phyloP scores from a whole-genome alignment of 768 basidiomycete species.

The Psilocybe sp. region DNA sequence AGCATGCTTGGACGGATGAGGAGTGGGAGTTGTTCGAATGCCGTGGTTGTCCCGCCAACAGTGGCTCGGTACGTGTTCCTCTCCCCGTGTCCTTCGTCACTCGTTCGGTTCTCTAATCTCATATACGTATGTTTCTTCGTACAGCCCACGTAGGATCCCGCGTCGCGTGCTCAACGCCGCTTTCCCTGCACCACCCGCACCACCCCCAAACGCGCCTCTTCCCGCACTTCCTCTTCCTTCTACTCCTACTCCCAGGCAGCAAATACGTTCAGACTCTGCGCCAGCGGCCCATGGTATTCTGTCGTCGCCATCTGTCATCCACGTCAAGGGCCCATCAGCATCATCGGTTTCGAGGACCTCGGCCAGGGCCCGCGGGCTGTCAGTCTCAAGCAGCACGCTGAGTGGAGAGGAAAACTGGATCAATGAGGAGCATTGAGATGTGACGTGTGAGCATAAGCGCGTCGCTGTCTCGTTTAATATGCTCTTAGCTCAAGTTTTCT shows the following conservation, averaged over 20 bases:
- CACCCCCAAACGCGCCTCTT: constrained; percentile 39
- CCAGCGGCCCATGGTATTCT: not conserved
- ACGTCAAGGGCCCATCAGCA: not conserved
- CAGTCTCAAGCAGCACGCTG: constrained; percentile 27
- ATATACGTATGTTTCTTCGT: not conserved
- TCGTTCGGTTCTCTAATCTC: not conserved
- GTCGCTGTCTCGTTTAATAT: too few relatives aligned
- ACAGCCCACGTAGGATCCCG: constrained; percentile 38
- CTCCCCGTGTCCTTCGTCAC: not conserved
- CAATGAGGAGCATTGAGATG: constrained; percentile 26
- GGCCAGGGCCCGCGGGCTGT: constrained; percentile 27
- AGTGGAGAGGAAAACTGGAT: constrained; percentile 26
- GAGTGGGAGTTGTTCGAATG: constrained; percentile 47
- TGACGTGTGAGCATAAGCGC: too few relatives aligned
- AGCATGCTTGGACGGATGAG: constrained; percentile 52
- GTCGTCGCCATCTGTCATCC: not conserved
- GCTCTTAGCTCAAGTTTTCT: too few relatives aligned
- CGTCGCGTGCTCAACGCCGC: constrained; percentile 31
- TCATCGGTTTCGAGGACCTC: constrained; percentile 12
- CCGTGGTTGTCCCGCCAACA: constrained; percentile 13
- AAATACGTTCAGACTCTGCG: too few relatives aligned
- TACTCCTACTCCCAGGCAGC: not conserved
- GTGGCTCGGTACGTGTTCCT: constrained; percentile 16
- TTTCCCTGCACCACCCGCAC: constrained; percentile 30
- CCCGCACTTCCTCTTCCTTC: constrained; percentile 29